Base-by-base conservation (phyloP, 2,329 filamentous ascomycete genomes). In the Hymenoscyphus linearis region DNA sequence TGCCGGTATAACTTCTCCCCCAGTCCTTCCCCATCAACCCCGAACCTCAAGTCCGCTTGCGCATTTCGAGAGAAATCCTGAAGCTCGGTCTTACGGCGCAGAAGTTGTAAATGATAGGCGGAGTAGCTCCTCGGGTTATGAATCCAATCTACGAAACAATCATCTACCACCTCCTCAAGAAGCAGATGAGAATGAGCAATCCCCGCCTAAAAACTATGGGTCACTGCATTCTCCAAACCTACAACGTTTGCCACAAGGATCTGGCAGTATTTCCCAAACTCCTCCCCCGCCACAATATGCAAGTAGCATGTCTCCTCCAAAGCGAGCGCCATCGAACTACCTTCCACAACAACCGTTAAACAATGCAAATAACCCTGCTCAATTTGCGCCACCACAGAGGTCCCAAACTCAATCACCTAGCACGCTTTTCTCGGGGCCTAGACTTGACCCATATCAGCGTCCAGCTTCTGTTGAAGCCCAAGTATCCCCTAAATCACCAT, bases 1-100 rank as follows among this genome's bases (percentile, higher is more conserved):
- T 56, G 70, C 68, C 12, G 66, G 70, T 53, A 55, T 64, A 57
- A 55, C 84, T 4, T 81, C 82, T 12, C 81, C 81, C 2, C 62
- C 68, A 12, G 55, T 67, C 40, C 74, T 86, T 47, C 76, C 83
- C 54, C 84, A 87, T 68, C 80, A 85, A 64, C 85, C 85, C 9
- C 78, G 85, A 64, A 88, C 85, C 1, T 88, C 85, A 1, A 88
- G 85, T 65, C 85, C 85, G 0, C 72, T 88, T 62, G 85, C 85
- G 5, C 84, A 88, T 66, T 87, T 85, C 62, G 85, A 87, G 70
- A 77, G 79, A 57, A 68, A 57, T 44, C 66, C 67, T 62, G 69
- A 73, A 31, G 59, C 52, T 25, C 61, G 68, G 18, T 59, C 64
- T 35, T 59, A 66, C 52, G 61, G 60, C n/a, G 62, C 60, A 40